Conservation (phyloP, 768 basidiomycete genomes). For the Gloeostereum incarnatum region DNA sequence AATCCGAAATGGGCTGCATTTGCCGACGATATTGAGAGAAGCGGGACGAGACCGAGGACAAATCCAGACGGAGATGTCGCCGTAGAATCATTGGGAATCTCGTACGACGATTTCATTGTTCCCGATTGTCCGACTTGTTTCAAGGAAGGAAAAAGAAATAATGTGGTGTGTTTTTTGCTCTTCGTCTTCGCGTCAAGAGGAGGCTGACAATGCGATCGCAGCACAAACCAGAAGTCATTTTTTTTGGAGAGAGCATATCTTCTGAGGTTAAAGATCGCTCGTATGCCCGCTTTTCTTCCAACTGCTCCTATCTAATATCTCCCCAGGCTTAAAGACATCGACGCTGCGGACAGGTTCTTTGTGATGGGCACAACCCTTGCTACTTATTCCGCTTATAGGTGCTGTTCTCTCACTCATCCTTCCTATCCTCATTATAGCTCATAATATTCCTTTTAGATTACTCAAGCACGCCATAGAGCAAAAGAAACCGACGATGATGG, state of each 20-base stretch:
- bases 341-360: slow-evolving; percentile 57
- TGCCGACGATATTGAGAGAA: slow-evolving; percentile 51
- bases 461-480: slow-evolving; percentile 71
- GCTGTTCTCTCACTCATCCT: slow-evolving; percentile 6
- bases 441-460: slow-evolving; percentile 33
- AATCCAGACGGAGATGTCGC: slow-evolving; percentile 92
- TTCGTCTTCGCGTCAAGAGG: slow-evolving; percentile 1
- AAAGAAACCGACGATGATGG: slow-evolving; percentile 67
- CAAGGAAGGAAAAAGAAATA: slow-evolving; percentile 42
- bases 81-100: slow-evolving; percentile 39
- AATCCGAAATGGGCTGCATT: slow-evolving; percentile 79
- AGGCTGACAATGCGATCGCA: slow-evolving; percentile 18
- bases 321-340: slow-evolving; percentile 47
- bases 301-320: not conserved
- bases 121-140: slow-evolving; percentile 71
- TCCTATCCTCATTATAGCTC: not conserved
- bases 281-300: slow-evolving; percentile 29
- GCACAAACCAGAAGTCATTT: slow-evolving; percentile 79
- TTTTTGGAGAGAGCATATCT: slow-evolving; percentile 87
- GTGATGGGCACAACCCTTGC: slow-evolving; percentile 87
- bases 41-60: slow-evolving; percentile 55
- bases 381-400: slow-evolving; percentile 90
- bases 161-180: slow-evolving; percentile 36
- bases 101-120: slow-evolving; percentile 70
- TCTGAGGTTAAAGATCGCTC: slow-evolving; percentile 56